Evolutionary conservation across 352 stramenopile genomes (phyloP).

Genomic region (Aphanomyces euteiches): DNA sequence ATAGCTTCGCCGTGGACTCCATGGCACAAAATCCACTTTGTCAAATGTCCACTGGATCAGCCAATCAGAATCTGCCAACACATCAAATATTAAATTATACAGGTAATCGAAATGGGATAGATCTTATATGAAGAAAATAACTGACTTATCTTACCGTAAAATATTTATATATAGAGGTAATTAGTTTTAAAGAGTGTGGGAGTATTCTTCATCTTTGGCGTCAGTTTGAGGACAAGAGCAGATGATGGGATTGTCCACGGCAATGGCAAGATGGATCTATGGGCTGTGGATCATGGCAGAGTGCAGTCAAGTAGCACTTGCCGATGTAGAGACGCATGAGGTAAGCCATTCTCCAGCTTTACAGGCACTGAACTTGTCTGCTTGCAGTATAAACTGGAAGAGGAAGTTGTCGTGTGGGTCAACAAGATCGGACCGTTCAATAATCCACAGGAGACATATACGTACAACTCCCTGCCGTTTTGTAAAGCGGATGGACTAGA

Average conservation of each 20-base stretch:
- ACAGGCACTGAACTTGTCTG: not conserved
- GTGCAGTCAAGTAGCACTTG: conserved; percentile 30
- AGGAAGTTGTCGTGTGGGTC: conserved; percentile 92
- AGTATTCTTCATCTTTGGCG: conserved; percentile 16
- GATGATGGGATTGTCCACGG: not conserved
- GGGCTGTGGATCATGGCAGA: conserved; percentile 7
- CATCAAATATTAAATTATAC: not conserved
- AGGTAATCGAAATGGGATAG: not conserved
- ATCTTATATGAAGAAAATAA: conserved; percentile 9
- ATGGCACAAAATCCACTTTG: too few relatives aligned
- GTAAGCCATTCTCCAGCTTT: conserved; percentile 31
- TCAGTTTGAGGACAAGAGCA: conserved; percentile 7
- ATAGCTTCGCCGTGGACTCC: too few relatives aligned
- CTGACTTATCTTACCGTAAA: not conserved
- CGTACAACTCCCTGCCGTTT: conserved; percentile 98
- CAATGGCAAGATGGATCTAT: not conserved
- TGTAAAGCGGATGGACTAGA: conserved; percentile 89
- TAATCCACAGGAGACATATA: conserved; percentile 98
- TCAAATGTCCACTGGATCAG: not conserved
- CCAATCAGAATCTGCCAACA: conserved; percentile 24
- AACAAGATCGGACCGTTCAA: conserved; percentile 98
- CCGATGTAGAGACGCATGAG: conserved; percentile 60
- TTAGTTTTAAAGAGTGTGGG: not conserved
- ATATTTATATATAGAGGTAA: conserved; percentile 11
- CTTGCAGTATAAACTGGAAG: conserved; percentile 56